Percentiles rank a stretch among this genome's conserved stretches.
Conservation (phyloP, 2,329 filamentous ascomycete species). For the Seiridium unicorne region DNA sequence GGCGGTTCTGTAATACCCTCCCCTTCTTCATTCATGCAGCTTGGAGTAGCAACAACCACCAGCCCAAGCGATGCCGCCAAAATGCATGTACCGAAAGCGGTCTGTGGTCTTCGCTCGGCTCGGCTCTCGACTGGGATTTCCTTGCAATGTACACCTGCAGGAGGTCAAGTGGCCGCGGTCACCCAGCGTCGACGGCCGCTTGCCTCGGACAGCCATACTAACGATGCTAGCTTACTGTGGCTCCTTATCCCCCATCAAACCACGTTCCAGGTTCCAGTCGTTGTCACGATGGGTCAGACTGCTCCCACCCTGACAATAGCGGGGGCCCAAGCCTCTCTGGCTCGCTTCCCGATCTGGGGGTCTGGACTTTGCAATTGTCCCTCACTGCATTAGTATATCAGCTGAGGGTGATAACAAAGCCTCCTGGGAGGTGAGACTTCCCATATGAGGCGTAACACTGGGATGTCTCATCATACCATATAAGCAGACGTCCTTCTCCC, state of each 20-base stretch:
- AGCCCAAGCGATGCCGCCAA: not conserved
- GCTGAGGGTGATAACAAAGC: not conserved
- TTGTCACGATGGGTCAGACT: not conserved
- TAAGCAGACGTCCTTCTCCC: not conserved
- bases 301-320: not conserved
- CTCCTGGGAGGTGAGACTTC: not conserved
- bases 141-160: not conserved
- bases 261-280: constrained; percentile 22
- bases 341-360: constrained; percentile 4
- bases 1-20: not conserved
- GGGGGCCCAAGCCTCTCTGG: not conserved
- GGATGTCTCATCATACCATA: not conserved
- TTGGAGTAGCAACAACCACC: not conserved
- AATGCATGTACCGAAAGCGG: not conserved
- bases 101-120: not conserved
- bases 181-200: not conserved
- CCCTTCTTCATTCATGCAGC: not conserved
- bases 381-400: not conserved
- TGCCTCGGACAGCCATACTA: not conserved
- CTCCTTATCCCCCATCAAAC: constrained; percentile 20
- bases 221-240: constrained; percentile 14
- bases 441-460: not conserved
- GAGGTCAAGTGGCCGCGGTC: not conserved
- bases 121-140: not conserved
- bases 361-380: not conserved